These are phyloP conservation scores for Aspergillus cejpii DNA, from an alignment of 2,329 filamentous ascomycete species.

Conservation along the genomic window DNA sequence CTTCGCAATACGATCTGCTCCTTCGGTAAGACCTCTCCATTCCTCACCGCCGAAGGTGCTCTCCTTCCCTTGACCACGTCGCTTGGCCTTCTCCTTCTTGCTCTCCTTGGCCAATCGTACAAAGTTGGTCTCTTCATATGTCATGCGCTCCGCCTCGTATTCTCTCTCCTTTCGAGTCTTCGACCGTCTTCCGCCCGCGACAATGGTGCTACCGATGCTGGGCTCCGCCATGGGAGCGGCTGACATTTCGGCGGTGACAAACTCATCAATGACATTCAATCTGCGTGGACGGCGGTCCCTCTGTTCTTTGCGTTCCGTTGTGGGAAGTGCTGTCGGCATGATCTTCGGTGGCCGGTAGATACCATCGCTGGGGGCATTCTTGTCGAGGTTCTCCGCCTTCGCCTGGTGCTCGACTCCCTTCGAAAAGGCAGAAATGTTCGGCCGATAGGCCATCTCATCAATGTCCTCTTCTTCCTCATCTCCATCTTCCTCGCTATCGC, in stretches of 20 bases:
- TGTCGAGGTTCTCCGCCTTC: conserved; percentile 9
- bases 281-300: conserved; percentile 58
- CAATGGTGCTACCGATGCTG: conserved; percentile 85
- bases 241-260: conserved; percentile 77
- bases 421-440: conserved; percentile 49
- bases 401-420: conserved; percentile 37
- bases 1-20: conserved; percentile 76
- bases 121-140: conserved; percentile 92
- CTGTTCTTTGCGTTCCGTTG: conserved; percentile 54
- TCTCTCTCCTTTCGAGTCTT: conserved; percentile 71
- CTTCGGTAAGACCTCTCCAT: conserved; percentile 78
- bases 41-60: conserved; percentile 83
- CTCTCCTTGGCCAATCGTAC: conserved; percentile 74
- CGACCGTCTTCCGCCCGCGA: conserved; percentile 66
- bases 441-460: conserved; percentile 57
- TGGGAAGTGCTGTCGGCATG: conserved; percentile 75
- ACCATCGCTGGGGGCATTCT: conserved; percentile 48
- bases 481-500: conserved; percentile 25
- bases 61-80: conserved; percentile 41
- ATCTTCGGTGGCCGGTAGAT: conserved; percentile 87
- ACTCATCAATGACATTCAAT: conserved; percentile 86
- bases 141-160: conserved; percentile 67
- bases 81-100: conserved; percentile 76
- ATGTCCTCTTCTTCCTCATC: conserved; percentile 44
- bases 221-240: conserved; percentile 74